Evolutionary conservation across 106 monocot genomes (phyloP).

Genomic region (Narthecium ossifragum): DNA sequence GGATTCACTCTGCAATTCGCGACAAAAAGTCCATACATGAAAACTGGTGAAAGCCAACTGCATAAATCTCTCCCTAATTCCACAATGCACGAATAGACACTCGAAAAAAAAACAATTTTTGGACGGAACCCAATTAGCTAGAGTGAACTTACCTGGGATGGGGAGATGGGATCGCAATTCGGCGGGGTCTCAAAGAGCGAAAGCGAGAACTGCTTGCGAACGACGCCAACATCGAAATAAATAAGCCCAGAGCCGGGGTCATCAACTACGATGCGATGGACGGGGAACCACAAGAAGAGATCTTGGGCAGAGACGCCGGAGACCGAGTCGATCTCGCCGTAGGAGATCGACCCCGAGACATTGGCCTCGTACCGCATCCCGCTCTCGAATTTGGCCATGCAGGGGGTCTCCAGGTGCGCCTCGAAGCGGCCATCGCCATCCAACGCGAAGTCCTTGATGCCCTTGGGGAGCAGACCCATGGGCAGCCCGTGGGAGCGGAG

Average conservation of each 20-base stretch:
- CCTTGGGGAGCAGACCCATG: conserved; percentile 5
- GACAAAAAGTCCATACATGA: too few species aligned
- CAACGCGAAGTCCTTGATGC: conserved; percentile 20
- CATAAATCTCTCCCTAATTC: too few species aligned
- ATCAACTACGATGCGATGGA: conserved; percentile 45
- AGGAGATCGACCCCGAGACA: conserved; percentile 30
- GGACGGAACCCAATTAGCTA: too few species aligned
- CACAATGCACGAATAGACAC: too few species aligned
- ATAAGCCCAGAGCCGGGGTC: conserved; percentile 52
- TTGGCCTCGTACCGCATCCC: conserved; percentile 34
- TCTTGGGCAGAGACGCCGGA: conserved; percentile 60
- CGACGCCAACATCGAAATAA: conserved; percentile 62
- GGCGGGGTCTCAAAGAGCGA: conserved; percentile 54
- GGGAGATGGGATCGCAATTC: conserved; percentile 28
- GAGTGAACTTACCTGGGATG: too few species aligned
- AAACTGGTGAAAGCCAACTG: too few species aligned
- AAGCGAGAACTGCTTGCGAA: conserved; percentile 49
- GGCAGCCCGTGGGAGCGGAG: background rate
- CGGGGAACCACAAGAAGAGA: conserved; percentile 74
- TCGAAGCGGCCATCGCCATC: conserved; percentile 31
- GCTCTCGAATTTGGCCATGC: conserved; percentile 56
- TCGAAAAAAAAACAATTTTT: too few species aligned
- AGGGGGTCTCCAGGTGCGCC: conserved; percentile 20
- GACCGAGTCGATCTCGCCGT: conserved; percentile 39
- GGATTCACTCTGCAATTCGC: too few species aligned